Base-by-base conservation (phyloP, 2,329 filamentous ascomycete genomes). In the Diplodia intermedia region DNA sequence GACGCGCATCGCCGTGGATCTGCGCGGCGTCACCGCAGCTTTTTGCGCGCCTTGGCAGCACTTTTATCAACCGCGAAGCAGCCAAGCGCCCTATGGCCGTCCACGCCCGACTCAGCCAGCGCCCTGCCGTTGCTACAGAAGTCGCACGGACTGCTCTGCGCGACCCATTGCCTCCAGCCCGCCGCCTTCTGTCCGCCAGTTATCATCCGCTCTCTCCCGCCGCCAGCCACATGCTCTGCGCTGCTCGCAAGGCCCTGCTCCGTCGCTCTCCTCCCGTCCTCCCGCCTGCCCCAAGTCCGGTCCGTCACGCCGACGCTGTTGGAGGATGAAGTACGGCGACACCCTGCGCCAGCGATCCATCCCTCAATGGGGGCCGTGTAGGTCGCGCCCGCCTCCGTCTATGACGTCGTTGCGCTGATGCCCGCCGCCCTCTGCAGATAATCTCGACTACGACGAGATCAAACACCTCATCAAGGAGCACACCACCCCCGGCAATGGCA, bases 371-470 rank as follows among this genome's bases (percentile, higher is more conserved):
- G 91, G 87, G 74, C 85, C 92, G 71, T 90, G 90, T 92, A 82
- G 75, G 82, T 78, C 54, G 29, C 53, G 43, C 40, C 23, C 29
- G 7, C 23, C 3, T 23, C 29, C 12, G 15, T 31, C 69, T 50
- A 47, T 68, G 62, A 52, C 68, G 65, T 68, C 73, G 76, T 61
- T 20, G 29, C 75, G 70, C 65, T 66, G 40, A 63, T 53, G 47
- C 18, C 8, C 26, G 26, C 3, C 26, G 26, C 26, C 26, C 26
- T 26, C 31, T 55, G 23, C 77, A 92, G 90, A 94, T 78, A 95
- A 96, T 79, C 88, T 96, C 79, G 92, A 95, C 79, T 96, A 96
- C 83, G 92, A 94, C 78, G 91, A 91, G 60, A 86, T 96, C 71
- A 96, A 96, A 80, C 86, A 91, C 77, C 85, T 92, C 74, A 94